Evolutionary conservation across 148 eudicot genomes (phyloP).

Genomic region (Vaccinium darrowii): DNA sequence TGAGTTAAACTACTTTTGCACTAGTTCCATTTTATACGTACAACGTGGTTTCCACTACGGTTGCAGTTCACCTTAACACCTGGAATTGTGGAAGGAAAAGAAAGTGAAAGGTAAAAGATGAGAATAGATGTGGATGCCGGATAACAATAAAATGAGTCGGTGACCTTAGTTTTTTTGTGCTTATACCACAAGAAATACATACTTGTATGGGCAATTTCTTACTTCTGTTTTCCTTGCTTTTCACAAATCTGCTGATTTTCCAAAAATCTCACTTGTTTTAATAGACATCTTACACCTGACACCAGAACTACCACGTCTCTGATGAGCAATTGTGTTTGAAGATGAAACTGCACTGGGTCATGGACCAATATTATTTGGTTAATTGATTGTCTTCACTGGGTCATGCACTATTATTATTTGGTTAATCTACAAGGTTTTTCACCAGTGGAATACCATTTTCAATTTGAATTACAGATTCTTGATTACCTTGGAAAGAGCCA

Average conservation of each 20-base stretch:
- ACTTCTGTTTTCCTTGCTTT: neutral
- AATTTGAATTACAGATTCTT: conserved; percentile 53
- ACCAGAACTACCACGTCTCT: neutral
- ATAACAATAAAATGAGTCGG: neutral
- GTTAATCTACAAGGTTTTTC: neutral
- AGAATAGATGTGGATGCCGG: neutral
- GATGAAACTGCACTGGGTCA: neutral
- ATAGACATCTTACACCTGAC: neutral
- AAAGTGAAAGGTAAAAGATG: neutral
- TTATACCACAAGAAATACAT: neutral
- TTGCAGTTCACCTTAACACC: neutral
- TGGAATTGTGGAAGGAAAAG: neutral
- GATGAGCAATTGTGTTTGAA: neutral
- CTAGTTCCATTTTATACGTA: neutral
- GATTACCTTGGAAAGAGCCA: conserved; percentile 79
- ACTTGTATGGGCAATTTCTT: neutral
- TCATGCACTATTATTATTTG: neutral
- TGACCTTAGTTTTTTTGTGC: neutral
- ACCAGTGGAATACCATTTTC: neutral
- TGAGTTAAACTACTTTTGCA: neutral
- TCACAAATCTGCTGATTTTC: neutral
- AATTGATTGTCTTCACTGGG: neutral
- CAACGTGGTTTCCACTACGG: neutral
- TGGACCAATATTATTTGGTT: neutral
- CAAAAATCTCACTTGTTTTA: neutral